A percentile compares a stretch with the other conserved stretches of the same genome.
These are phyloP conservation scores for Tetrahymena borealis DNA, from an alignment of 73 alveolate genomes.

Conservation along the genomic window DNA sequence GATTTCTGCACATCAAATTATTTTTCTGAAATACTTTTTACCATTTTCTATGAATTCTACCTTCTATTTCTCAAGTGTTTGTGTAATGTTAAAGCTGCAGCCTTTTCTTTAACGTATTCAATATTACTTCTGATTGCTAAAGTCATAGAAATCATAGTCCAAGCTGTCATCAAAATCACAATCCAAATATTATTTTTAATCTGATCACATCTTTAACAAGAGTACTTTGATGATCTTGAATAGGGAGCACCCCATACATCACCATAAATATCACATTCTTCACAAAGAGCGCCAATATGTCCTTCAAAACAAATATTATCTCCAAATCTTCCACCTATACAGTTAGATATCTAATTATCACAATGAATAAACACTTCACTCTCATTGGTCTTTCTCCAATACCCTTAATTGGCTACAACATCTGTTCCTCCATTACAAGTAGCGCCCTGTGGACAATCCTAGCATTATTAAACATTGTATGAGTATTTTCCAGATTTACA, in stretches of 20 bases:
- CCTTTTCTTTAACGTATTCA: not conserved
- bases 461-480: not conserved
- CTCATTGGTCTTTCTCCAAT: slow-evolving; percentile 44
- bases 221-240: not conserved
- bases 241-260: not conserved
- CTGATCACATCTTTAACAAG: slow-evolving; percentile 1
- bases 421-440: slow-evolving; percentile 29
- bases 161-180: not conserved
- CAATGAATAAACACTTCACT: slow-evolving; percentile 23
- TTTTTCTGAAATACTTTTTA: not conserved
- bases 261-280: slow-evolving; percentile 14
- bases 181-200: not conserved
- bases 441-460: slow-evolving; percentile 31
- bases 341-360: not conserved
- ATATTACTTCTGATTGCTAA: not conserved
- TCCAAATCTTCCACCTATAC: slow-evolving; percentile 31
- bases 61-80: not conserved
- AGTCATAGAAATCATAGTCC: slow-evolving; percentile 26
- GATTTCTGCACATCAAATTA: not conserved
- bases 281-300: slow-evolving; percentile 36
- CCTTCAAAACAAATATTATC: slow-evolving; percentile 17
- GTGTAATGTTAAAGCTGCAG: not conserved
- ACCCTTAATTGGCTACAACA: slow-evolving; percentile 29
- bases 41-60: not conserved
- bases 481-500: slow-evolving; percentile 17